A percentile compares a stretch with the other conserved stretches of the same genome.
Evolutionary conservation across 495 filamentous ascomycete genomes (phyloP).

Genomic region (Aspergillus sparsus): DNA sequence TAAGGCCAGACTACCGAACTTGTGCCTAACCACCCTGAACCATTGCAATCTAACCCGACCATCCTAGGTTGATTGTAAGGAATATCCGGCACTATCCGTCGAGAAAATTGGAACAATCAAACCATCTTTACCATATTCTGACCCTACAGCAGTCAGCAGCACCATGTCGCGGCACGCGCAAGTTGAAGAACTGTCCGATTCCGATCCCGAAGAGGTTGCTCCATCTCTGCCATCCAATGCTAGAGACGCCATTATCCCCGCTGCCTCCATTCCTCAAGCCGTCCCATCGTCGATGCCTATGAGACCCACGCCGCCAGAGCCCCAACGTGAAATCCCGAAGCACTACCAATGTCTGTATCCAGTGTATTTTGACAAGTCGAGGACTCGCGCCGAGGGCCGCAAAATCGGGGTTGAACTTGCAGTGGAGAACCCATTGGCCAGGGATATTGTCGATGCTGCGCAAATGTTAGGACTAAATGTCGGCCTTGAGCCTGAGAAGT

Average conservation of each 20-base stretch:
- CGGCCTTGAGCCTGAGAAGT: conserved; percentile 86
- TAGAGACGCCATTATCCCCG: conserved; percentile 43
- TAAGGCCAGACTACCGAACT: conserved; percentile 22
- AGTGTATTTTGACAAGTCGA: conserved; percentile 82
- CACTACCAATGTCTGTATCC: conserved; percentile 90
- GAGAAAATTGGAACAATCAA: no score
- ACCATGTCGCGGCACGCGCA: conserved; percentile 77
- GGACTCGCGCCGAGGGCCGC: conserved; percentile 74
- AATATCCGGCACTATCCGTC: no score
- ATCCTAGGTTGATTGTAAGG: no score
- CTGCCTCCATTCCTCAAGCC: conserved; percentile 32
- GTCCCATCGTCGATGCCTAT: conserved; percentile 40
- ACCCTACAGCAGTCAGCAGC: background rate
- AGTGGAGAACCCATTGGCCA: conserved; percentile 81
- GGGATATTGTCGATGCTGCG: conserved; percentile 85
- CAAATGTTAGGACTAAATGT: conserved; percentile 68
- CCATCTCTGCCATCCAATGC: conserved; percentile 54
- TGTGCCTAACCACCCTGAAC: background rate
- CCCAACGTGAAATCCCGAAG: conserved; percentile 61
- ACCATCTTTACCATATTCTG: no score
- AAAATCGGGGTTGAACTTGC: conserved; percentile 71
- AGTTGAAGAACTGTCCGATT: conserved; percentile 87
- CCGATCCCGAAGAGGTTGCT: conserved; percentile 73
- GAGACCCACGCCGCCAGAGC: conserved; percentile 30
- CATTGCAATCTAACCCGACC: no score